Conservation (phyloP, 768 basidiomycete species). For the Leucocoprinus birnbaumii region DNA sequence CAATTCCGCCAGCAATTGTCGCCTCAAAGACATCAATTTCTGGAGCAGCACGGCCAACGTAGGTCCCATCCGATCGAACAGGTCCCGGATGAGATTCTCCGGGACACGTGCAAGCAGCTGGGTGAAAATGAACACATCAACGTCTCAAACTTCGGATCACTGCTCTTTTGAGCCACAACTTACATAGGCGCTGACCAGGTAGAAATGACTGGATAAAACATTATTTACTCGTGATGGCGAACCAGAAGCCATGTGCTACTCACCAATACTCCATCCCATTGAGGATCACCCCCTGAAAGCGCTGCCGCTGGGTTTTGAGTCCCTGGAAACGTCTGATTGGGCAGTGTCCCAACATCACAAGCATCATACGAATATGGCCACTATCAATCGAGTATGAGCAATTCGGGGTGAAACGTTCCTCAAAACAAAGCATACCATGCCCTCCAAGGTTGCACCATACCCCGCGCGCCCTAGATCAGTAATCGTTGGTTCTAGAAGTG, state of each 20-base stretch:
- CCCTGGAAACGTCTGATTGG: constrained; percentile 78
- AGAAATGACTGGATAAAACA: constrained; percentile 53
- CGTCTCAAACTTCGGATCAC: not conserved
- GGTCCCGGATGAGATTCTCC: constrained; percentile 44
- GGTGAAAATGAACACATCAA: not conserved
- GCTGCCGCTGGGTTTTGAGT: constrained; percentile 45
- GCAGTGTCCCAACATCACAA: constrained; percentile 80
- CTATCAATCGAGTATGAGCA: constrained; percentile 18
- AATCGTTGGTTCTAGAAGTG: constrained; percentile 6
- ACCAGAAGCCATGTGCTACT: constrained; percentile 4
- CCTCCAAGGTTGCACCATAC: constrained; percentile 69
- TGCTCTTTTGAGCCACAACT: constrained; percentile 4
- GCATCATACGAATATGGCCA: constrained; percentile 75
- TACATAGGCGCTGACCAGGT: constrained; percentile 53
- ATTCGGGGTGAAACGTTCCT: too few relatives aligned
- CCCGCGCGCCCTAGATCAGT: constrained; percentile 54
- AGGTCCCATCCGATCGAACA: constrained; percentile 43
- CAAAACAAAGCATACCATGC: constrained; percentile 44
- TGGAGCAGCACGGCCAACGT: constrained; percentile 63
- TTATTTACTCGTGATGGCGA: not conserved
- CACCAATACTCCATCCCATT: constrained; percentile 37
- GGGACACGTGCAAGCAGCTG: constrained; percentile 38
- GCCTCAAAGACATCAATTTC: constrained; percentile 76
- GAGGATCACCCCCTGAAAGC: constrained; percentile 38
- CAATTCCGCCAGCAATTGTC: constrained; percentile 26